Conservation (phyloP, 805 yeast genomes). For the Candida glaebosa region DNA sequence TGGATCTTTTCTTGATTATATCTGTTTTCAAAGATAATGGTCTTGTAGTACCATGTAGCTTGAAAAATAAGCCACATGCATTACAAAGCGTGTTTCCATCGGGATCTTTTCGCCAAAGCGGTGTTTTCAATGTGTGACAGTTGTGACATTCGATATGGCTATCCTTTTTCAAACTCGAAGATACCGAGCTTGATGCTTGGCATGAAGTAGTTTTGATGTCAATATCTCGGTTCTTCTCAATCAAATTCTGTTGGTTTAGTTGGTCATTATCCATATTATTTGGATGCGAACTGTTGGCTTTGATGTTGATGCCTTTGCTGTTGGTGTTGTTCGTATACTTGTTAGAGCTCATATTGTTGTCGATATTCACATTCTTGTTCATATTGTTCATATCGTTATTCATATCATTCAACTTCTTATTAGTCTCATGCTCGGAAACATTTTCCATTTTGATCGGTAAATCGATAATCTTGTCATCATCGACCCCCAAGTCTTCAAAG, state of each 20-base stretch:
- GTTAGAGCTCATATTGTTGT: background rate
- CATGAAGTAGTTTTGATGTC: background rate
- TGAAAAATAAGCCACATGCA: constrained; percentile 61
- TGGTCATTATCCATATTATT: constrained; percentile 5
- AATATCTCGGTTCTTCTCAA: background rate
- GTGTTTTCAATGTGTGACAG: constrained; percentile 58
- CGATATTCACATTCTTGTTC: background rate
- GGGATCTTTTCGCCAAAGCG: constrained; percentile 60
- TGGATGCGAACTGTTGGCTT: background rate
- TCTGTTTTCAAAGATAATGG: constrained; percentile 57
- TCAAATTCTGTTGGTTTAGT: constrained; percentile 1
- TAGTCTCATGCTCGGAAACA: background rate
- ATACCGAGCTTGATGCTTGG: background rate
- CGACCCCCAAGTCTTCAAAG: constrained; percentile 2
- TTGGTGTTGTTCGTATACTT: background rate
- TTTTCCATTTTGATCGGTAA: background rate
- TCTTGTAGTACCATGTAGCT: constrained; percentile 59
- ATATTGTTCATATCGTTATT: background rate
- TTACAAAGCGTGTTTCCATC: constrained; percentile 59
- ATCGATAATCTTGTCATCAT: background rate
- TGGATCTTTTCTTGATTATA: constrained; percentile 53
- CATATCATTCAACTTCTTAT: background rate
- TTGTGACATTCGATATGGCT: constrained; percentile 46
- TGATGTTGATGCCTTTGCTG: background rate
- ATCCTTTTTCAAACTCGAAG: constrained; percentile 1